phyloP scores from a whole-genome alignment of 2,329 filamentous ascomycete genomes.

The Exophiala lecanii-corni region DNA sequence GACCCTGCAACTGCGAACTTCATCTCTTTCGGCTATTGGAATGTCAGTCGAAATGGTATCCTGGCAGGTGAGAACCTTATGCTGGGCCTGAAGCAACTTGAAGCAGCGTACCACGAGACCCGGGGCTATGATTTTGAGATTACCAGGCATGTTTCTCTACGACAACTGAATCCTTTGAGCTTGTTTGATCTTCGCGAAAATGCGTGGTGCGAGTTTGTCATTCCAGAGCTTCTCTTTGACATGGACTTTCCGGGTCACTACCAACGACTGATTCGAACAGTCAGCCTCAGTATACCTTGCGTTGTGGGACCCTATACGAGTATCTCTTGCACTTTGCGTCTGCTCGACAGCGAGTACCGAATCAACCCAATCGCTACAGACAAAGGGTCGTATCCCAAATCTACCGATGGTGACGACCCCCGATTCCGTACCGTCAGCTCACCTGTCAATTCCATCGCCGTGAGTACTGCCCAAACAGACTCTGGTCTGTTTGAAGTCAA shows the following conservation, averaged over 20 bases:
- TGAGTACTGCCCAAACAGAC: conserved; percentile 29
- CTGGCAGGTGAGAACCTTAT: conserved; percentile 28
- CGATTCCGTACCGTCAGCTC: conserved; percentile 14
- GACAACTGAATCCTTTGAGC: conserved; percentile 27
- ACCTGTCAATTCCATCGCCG: conserved; percentile 29
- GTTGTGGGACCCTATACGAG: conserved; percentile 30
- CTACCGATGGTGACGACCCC: conserved; percentile 3
- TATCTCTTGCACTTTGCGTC: conserved; percentile 27
- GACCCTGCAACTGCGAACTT: conserved; percentile 26
- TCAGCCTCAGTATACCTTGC: conserved; percentile 34
- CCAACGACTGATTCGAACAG: conserved; percentile 33
- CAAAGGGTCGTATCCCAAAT: too few relatives aligned
- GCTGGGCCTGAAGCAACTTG: conserved; percentile 28
- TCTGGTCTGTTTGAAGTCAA: conserved; percentile 34
- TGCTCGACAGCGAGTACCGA: conserved; percentile 17
- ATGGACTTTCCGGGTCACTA: conserved; percentile 41
- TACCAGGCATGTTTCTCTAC: conserved; percentile 31
- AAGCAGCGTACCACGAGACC: conserved; percentile 25
- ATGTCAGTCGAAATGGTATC: conserved; percentile 27
- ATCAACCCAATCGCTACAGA: not conserved
- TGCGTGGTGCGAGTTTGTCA: conserved; percentile 24
- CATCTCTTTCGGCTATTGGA: conserved; percentile 26
- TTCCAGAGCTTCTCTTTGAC: conserved; percentile 36
- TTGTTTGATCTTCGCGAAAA: conserved; percentile 27
- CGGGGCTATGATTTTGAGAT: conserved; percentile 30